Conservation (phyloP, 192 early-diverging fungal species). For the Umbelopsis vinacea region DNA sequence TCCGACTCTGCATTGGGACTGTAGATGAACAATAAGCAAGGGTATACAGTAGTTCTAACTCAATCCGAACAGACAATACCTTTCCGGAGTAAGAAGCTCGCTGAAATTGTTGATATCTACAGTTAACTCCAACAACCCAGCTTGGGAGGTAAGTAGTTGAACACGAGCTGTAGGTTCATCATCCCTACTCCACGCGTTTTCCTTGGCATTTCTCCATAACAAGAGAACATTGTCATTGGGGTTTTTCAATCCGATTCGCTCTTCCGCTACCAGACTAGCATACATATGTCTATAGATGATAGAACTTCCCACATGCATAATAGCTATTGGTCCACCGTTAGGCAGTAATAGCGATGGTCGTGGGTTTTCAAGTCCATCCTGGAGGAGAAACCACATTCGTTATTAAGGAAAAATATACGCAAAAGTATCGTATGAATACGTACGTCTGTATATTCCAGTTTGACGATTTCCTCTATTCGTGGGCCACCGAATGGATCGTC, state of each 20-base stretch:
- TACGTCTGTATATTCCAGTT: slow-evolving; percentile 3
- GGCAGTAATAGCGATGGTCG: not conserved
- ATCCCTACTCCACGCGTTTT: slow-evolving; percentile 4
- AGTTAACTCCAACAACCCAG: slow-evolving; percentile 12
- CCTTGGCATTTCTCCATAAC: slow-evolving; percentile 6
- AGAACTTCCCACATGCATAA: not conserved
- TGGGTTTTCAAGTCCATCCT: not conserved
- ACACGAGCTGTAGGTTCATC: slow-evolving; percentile 6
- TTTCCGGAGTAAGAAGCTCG: not conserved
- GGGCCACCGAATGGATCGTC: not conserved
- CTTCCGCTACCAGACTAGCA: not conserved
- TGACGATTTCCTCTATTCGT: not conserved
- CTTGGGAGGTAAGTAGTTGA: slow-evolving; percentile 12
- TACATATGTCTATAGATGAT: not conserved
- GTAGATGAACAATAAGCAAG: not conserved
- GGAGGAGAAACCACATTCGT: not conserved
- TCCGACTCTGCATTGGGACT: not conserved
- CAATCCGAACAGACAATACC: not conserved
- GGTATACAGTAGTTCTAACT: not conserved
- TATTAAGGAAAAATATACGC: no score
- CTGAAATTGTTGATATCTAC: slow-evolving; percentile 14
- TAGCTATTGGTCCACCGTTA: not conserved
- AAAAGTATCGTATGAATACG: not conserved
- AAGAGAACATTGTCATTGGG: not conserved
- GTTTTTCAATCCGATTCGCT: not conserved